Base-by-base conservation (phyloP, 2,329 filamentous ascomycete genomes). In the Xylaria sp. region DNA sequence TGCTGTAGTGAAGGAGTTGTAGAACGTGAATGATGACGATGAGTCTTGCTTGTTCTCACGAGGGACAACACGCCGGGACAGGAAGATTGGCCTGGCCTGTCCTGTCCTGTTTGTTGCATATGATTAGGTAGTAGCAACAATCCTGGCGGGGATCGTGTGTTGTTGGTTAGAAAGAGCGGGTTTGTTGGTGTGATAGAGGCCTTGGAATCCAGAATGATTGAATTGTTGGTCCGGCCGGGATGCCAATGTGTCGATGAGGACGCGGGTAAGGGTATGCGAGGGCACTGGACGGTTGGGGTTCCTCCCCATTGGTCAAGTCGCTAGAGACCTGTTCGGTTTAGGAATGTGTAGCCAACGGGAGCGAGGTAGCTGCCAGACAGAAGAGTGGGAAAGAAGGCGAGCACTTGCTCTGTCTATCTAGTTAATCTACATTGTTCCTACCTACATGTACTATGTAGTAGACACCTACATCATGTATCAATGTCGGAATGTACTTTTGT, bases 271-370 rank as follows among this genome's bases (percentile, higher is more conserved):
- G 67, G 47, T 24, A 48, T 57, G 54, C 39, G 48, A 59, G 34
- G 58, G 55, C 30, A 57, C n/a, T 39, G 53, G 48, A 62, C 32
- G 34, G 51, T 24, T 45, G 24, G 14, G 39, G 32, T 14, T 42
- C 12, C 39, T 42, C 9, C 58, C 59, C 63, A 74, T 76, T 76
- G 74, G 74, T 59, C 57, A 21, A 66, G 32, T 60, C 65, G 65
- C 55, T 68, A 64, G 64, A 70, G 65, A 64, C 24, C 19, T 48
- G 57, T 30, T 66, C 71, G 45, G 64, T 68, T 70, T 71, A 71
- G 74, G 75, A 76, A 76, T 75, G 74, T 62, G 34, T 19, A 64
- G 45, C 59, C 55, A 69, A 27, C 50, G 62, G n/a, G 21, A 58
- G 42, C 17, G 4, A n/a, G n/a, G 67, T 65, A 58, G 45, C 62